Base-by-base conservation (phyloP, 345 rosid genomes). In the Camelina sativa region DNA sequence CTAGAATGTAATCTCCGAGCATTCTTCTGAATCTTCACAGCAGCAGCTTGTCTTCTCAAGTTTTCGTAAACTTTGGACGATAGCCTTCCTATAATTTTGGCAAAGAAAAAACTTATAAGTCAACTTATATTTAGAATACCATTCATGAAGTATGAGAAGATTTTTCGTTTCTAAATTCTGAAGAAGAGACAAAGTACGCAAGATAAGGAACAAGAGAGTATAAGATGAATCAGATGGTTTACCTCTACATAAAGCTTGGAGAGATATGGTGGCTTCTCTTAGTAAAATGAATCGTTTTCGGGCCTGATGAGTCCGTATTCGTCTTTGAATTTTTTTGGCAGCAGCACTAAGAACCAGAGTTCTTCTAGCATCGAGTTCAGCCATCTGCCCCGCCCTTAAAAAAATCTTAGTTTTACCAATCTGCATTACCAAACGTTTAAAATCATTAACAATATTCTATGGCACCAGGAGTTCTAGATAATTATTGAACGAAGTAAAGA, bases 311-410 rank as follows among this genome's bases (percentile, higher is more conserved):
- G 98, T 91, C 19, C 85, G 80, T 56, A 91, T 71, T 0, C 91
- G 86, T 43, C 95, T 76, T 77, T 94, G 98, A 76, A 94, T 86
- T 1, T 78, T 86, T 84, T 83, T 91, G 16, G 98, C 98, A 62
- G 97, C 98, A 58, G 35, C 77, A 65, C 80, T 86, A 76, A 94
- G 96, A 13, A 94, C 88, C 79, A 82, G 90, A 38, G 97, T 75
- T 73, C 98, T 88, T 69, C 86, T 75, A 40, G 98, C 90, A 68
- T 94, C 98, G 71, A 94, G 80, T 81, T 94, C 98, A 71, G 98
- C 98, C 98, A 94, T 94, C 84, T 94, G 98, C 62, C 98, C 98
- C 8, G 96, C 97, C 82, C 98, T 87, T 71, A 94, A 80, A 78
- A 94, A 94, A 43, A 94, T 83, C 87, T 94, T 94, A 28, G 97